phyloP scores from a whole-genome alignment of 2,329 filamentous ascomycete genomes.

The Aureobasidium pullulans region DNA sequence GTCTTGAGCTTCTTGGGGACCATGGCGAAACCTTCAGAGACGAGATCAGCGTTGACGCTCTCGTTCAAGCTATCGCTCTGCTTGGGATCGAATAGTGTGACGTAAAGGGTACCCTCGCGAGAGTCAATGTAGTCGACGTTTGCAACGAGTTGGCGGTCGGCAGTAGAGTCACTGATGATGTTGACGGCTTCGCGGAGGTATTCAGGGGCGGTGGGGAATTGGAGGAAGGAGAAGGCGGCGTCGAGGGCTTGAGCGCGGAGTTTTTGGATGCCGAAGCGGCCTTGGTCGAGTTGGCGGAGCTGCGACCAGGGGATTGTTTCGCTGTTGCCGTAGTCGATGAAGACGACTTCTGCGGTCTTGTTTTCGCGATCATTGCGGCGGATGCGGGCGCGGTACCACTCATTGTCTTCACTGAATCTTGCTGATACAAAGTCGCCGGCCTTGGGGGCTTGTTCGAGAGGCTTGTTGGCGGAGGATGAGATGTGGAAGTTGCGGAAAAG shows the following conservation, averaged over 20 bases:
- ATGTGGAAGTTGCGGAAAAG: conserved; percentile 88
- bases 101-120: conserved; percentile 73
- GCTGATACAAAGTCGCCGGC: conserved; percentile 86
- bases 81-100: conserved; percentile 80
- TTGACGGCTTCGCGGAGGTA: conserved; percentile 75
- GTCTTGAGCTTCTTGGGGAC: conserved; percentile 84
- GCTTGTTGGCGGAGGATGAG: conserved; percentile 69
- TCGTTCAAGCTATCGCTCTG: conserved; percentile 55
- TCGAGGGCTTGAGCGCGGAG: conserved; percentile 83
- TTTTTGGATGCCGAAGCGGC: conserved; percentile 72
- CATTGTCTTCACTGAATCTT: conserved; percentile 78
- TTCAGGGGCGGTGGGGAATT: conserved; percentile 73
- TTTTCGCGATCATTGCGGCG: conserved; percentile 86
- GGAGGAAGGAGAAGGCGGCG: conserved; percentile 78
- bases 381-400: conserved; percentile 92
- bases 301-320: conserved; percentile 80
- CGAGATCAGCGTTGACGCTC: conserved; percentile 83
- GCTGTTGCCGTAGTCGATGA: conserved; percentile 93
- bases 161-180: conserved; percentile 68
- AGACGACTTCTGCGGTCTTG: conserved; percentile 83
- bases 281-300: conserved; percentile 71
- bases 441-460: conserved; percentile 72
- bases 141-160: conserved; percentile 67
- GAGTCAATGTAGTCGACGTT: conserved; percentile 78
- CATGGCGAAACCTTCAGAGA: conserved; percentile 79